phyloP scores from a whole-genome alignment of 2,329 filamentous ascomycete species.

The Aspergillus sp. region DNA sequence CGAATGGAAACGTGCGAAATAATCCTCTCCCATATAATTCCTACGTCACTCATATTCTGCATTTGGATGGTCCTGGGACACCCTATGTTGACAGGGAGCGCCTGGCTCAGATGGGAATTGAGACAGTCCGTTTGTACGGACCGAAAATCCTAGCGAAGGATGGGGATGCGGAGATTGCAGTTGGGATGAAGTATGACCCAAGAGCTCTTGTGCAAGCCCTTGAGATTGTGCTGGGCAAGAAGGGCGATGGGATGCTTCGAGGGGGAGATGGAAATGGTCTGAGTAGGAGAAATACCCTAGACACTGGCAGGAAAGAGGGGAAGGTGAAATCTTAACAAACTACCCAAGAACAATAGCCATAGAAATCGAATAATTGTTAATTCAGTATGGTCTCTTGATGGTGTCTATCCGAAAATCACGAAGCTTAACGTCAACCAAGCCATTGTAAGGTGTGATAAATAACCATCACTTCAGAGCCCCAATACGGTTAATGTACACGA shows the following conservation, averaged over 20 bases:
- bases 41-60: slow-evolving; percentile 81
- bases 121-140: slow-evolving; percentile 72
- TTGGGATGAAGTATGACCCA: slow-evolving; percentile 67
- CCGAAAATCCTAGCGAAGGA: slow-evolving; percentile 46
- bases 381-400: not conserved
- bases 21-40: slow-evolving; percentile 48
- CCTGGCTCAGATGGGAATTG: slow-evolving; percentile 65
- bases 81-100: slow-evolving; percentile 65
- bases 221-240: slow-evolving; percentile 68
- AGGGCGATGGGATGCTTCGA: slow-evolving; percentile 47
- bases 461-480: too few species aligned
- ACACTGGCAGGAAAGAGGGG: slow-evolving; percentile 21
- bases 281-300: slow-evolving; percentile 58
- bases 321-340: not conserved
- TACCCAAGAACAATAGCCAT: not conserved
- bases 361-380: slow-evolving; percentile 2
- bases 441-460: too few species aligned
- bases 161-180: slow-evolving; percentile 43
- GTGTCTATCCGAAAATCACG: too few species aligned
- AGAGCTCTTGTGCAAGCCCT: slow-evolving; percentile 69
- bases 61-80: slow-evolving; percentile 66
- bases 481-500: too few species aligned
- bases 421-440: too few species aligned
- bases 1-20: slow-evolving; percentile 6
- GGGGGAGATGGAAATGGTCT: slow-evolving; percentile 35